phyloP scores from a whole-genome alignment of 208 protist species.

The Leishmania major region DNA sequence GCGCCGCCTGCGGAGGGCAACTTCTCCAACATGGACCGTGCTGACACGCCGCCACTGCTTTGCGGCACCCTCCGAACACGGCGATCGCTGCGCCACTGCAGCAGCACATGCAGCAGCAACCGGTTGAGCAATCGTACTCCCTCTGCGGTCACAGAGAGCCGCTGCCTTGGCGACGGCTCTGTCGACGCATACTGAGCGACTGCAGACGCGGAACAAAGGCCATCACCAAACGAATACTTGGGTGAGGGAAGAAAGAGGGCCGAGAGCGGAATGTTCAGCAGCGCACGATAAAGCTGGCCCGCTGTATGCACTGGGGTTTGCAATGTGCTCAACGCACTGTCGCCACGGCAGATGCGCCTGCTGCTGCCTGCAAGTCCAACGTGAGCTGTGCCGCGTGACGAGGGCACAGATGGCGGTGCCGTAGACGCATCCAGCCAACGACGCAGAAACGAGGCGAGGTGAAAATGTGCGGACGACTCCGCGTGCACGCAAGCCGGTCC shows the following conservation, averaged over 20 bases:
- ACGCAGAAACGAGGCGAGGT: constrained; percentile 17
- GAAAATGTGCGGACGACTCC: not conserved
- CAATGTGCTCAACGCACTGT: not conserved
- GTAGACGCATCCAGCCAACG: constrained; percentile 9
- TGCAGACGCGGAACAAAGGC: not conserved
- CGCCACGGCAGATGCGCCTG: not conserved
- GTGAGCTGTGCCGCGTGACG: not conserved
- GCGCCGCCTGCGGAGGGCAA: not conserved
- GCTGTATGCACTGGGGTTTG: constrained; percentile 9
- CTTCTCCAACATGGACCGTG: not conserved
- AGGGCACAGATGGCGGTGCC: not conserved
- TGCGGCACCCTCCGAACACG: not conserved
- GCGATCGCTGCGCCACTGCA: constrained; percentile 22
- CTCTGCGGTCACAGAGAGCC: not conserved
- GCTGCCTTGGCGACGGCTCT: not conserved
- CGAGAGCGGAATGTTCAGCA: constrained; percentile 43
- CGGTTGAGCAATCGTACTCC: constrained; percentile 26
- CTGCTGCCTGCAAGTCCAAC: not conserved
- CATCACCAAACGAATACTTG: not conserved
- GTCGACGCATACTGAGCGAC: not conserved
- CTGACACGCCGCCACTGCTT: not conserved
- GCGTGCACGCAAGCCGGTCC: not conserved
- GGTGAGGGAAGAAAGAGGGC: constrained; percentile 8
- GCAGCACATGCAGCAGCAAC: constrained; percentile 28
- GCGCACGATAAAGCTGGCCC: constrained; percentile 36